Base-by-base conservation (phyloP, 2,329 filamentous ascomycete species). In the Microcyclospora tardicrescens region DNA sequence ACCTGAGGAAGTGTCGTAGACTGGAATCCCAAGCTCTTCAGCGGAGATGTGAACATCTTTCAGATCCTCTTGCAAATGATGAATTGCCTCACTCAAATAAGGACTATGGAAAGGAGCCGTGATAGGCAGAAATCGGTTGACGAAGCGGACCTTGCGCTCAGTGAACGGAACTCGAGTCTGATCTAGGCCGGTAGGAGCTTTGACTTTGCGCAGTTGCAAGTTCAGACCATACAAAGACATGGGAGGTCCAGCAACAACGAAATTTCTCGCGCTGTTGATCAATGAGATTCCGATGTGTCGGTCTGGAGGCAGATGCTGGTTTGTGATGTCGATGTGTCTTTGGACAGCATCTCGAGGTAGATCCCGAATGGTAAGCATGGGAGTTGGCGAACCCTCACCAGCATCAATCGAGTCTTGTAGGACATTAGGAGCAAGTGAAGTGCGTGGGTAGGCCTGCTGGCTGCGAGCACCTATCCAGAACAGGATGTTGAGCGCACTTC, bases 401-500 rank as follows among this genome's bases (percentile, higher is more conserved):
- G 91, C 80, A 58, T 95, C 89, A 49, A 85, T 73, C 1, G 91
- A 95, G 63, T 98, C 91, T 58, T 89, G 84, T 38, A 98, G 73
- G 56, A 89, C 84, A 33, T 77, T 83, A 0, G 91, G 93, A 3
- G 87, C 85, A 54, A 98, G 73, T 28, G 91, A 96, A 3, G 91
- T 98, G 51, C 84, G 79, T 30, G 91, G 93, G 64, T 95, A 98
- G 2, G 87, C 87, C 63, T 98, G 91, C 63, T 98, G 91, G 62
- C 89, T 95, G 56, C 91, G 81, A 44, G 89, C 79, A 59, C 93
- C 91, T 50, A 98, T 94, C 91, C 91, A 98, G 72, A 98, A 98
- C 24, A 98, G 80, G 55, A 95, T 84, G 24, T 84, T 91, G 47
- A 98, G 69, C 2, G 89, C 83, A 50, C 84, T 79, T 53, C 73